Evolutionary conservation across 2,329 filamentous ascomycete genomes (phyloP), one percentile per base, ranked within the genome.

Genomic region (Aspergillus bombycis): DNA sequence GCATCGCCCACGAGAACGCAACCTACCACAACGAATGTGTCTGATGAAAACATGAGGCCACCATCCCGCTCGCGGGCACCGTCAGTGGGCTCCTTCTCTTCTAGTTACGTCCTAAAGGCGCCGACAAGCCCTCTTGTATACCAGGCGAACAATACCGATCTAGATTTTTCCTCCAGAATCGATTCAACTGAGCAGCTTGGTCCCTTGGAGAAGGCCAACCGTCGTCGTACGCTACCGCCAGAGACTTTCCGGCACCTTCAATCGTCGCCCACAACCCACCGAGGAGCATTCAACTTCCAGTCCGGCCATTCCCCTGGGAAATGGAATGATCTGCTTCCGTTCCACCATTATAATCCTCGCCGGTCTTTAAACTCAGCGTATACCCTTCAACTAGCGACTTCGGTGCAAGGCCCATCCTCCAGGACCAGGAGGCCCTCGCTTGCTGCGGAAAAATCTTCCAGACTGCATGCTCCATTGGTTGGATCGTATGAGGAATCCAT

Each of bases 401-500:
- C 75, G 68, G 82, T 71, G 68, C 81, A 66, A 67, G 73, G 69
- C 34, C 71, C 65, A 34, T 75, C 43, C 64, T 78, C 19, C 74
- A 80, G 34, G 82, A 82, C 26, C 82, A 86, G 19, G 77, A 85
- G 93, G 50, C 89, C 90, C 0, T 97, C 94, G 0, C 82, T 92
- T 53, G 85, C 87, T 19, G 88, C 90, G 0, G 94, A 97, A 53
- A 81, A 84, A 3, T 93, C 92, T 3, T 90, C 92, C 4, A 81
- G 95, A 32, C 91, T 94, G 62, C 93, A 96, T 77, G 94, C 94
- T 10, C 94, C 94, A 4, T 96, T 99, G 91, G 94, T 98, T 2
- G 95, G 95, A 2, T 97, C 94, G 1, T 99, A 97, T 70, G 95
- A 99, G 78, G 95, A 99, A 79, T 97, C 93, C 32, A 97, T 99